A percentile compares a stretch with the other conserved stretches of the same genome.
Evolutionary conservation across 2,329 filamentous ascomycete species (phyloP).

Genomic region (Claviceps sp.): DNA sequence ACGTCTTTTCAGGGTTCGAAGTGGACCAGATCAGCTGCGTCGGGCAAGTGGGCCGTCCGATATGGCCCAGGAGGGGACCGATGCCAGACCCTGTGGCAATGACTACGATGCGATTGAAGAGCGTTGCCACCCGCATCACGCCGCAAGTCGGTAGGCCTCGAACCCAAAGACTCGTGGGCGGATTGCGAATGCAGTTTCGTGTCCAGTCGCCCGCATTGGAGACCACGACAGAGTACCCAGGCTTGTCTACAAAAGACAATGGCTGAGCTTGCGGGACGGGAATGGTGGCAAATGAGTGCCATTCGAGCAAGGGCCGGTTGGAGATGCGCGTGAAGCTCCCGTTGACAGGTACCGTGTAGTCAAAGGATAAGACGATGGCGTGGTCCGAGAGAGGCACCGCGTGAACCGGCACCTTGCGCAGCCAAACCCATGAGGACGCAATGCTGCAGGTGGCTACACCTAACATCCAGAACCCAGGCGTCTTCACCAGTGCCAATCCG

Average conservation of each 20-base stretch:
- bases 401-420: constrained; percentile 53
- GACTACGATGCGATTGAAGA: constrained; percentile 53
- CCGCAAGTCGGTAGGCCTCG: constrained; percentile 54
- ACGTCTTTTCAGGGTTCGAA: constrained; percentile 46
- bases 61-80: constrained; percentile 49
- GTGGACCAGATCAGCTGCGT: constrained; percentile 59
- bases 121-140: constrained; percentile 51
- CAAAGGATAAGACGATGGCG: constrained; percentile 58
- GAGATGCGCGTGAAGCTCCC: constrained; percentile 40
- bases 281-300: constrained; percentile 66
- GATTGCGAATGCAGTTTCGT: constrained; percentile 43
- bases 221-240: constrained; percentile 53
- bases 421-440: constrained; percentile 58
- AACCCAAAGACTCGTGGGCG: constrained; percentile 51
- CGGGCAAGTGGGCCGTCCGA: constrained; percentile 35
- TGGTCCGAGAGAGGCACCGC: constrained; percentile 58
- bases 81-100: constrained; percentile 64
- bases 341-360: constrained; percentile 43
- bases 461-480: constrained; percentile 52
- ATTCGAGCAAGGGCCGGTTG: constrained; percentile 51
- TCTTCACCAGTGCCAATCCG: constrained; percentile 23
- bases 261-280: constrained; percentile 32
- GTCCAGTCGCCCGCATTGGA: constrained; percentile 71
- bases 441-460: constrained; percentile 49
- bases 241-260: constrained; percentile 12